These are phyloP conservation scores for Fistulifera solaris DNA, from an alignment of 108 stramenopile genomes.

Conservation along the genomic window DNA sequence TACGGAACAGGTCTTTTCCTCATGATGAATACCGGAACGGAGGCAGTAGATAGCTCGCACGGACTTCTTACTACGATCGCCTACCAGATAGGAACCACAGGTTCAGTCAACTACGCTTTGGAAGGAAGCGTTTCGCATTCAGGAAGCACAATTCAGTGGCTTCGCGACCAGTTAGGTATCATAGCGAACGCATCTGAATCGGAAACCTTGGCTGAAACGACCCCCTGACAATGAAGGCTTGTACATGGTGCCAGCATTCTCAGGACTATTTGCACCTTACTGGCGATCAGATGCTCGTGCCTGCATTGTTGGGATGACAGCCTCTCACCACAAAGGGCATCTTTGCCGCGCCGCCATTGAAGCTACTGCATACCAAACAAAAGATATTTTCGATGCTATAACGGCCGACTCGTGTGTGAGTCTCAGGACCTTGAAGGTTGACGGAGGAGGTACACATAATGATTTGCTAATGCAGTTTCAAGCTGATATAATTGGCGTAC, in stretches of 20 bases:
- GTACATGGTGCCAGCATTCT: slow-evolving; percentile 96
- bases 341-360: slow-evolving; percentile 92
- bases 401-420: slow-evolving; percentile 58
- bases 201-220: slow-evolving; percentile 63
- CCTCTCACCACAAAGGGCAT: slow-evolving; percentile 81
- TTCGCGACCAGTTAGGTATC: slow-evolving; percentile 89
- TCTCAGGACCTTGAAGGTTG: slow-evolving; percentile 74
- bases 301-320: slow-evolving; percentile 91
- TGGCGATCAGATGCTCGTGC: slow-evolving; percentile 93
- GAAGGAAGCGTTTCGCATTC: slow-evolving; percentile 92
- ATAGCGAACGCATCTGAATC: slow-evolving; percentile 76
- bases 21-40: slow-evolving; percentile 94
- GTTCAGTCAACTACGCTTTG: slow-evolving; percentile 75
- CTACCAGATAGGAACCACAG: slow-evolving; percentile 71
- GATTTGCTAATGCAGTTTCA: slow-evolving; percentile 94
- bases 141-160: slow-evolving; percentile 95
- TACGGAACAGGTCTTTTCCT: slow-evolving; percentile 98
- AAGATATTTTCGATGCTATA: slow-evolving; percentile 91
- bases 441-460: slow-evolving; percentile 91
- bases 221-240: slow-evolving; percentile 77
- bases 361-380: slow-evolving; percentile 86
- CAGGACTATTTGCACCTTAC: slow-evolving; percentile 93
- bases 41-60: slow-evolving; percentile 47
- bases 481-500: slow-evolving; percentile 84
- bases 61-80: slow-evolving; percentile 95